Evolutionary conservation across 2,329 filamentous ascomycete species (phyloP).

Genomic region (Hymenoscyphus albidus): DNA sequence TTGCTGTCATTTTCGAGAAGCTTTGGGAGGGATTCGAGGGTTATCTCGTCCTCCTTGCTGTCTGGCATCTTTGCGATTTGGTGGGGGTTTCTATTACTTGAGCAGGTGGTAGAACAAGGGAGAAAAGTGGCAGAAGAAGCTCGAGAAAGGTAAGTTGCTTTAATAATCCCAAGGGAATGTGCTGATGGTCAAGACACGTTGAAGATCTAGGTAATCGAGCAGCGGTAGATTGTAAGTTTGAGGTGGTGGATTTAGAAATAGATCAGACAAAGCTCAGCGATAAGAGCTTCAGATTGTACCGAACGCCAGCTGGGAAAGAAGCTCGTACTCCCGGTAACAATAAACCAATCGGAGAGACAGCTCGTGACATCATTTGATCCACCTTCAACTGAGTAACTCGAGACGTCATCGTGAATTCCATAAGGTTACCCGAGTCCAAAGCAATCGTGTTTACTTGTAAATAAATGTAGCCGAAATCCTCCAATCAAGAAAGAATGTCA

Average conservation of each 20-base stretch:
- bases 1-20: slow-evolving; percentile 68
- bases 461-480: neutral
- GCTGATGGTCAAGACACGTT: neutral
- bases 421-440: neutral
- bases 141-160: neutral
- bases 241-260: neutral
- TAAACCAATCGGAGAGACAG: neutral
- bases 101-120: neutral
- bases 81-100: neutral
- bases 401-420: slow-evolving; percentile 1
- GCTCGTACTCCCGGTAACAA: neutral
- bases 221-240: neutral
- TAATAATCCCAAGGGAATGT: neutral
- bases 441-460: neutral
- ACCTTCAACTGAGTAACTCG: neutral
- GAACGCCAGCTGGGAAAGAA: neutral
- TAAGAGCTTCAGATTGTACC: neutral
- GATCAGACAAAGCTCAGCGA: neutral
- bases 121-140: neutral
- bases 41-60: slow-evolving; percentile 42
- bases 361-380: neutral
- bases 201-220: neutral
- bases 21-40: slow-evolving; percentile 59
- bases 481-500: neutral
- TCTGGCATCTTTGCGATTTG: slow-evolving; percentile 22